These are phyloP conservation scores for Lipomyces spencermartinsiae DNA, from an alignment of 805 yeast species.

Conservation along the genomic window DNA sequence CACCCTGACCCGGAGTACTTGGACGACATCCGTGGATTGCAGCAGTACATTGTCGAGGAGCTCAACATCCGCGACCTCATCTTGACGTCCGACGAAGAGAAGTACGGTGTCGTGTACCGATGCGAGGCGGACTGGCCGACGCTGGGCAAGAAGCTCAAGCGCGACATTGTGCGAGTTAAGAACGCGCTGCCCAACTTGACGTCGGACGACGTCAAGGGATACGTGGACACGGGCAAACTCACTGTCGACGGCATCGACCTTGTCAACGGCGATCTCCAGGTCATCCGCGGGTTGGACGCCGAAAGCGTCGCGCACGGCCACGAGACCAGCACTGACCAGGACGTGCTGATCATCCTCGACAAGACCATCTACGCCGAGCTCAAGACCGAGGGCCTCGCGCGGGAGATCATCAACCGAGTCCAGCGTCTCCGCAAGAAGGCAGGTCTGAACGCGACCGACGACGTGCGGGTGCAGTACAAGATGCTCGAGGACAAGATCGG, in stretches of 20 bases:
- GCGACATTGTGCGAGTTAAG: constrained; percentile 91
- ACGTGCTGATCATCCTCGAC: constrained; percentile 88
- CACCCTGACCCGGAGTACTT: constrained; percentile 79
- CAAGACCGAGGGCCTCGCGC: constrained; percentile 91
- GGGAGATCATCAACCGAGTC: constrained; percentile 95
- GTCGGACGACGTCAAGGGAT: constrained; percentile 81
- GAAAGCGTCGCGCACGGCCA: constrained; percentile 68
- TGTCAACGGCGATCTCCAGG: constrained; percentile 86
- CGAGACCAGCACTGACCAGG: constrained; percentile 86
- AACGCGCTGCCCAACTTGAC: constrained; percentile 85
- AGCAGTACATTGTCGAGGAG: constrained; percentile 84
- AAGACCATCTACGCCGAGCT: constrained; percentile 85
- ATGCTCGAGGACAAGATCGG: constrained; percentile 66
- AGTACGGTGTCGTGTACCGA: constrained; percentile 88
- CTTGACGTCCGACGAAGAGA: constrained; percentile 87
- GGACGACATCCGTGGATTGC: constrained; percentile 76
- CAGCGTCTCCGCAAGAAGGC: constrained; percentile 97
- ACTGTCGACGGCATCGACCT: constrained; percentile 89
- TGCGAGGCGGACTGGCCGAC: constrained; percentile 99
- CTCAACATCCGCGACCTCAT: constrained; percentile 87
- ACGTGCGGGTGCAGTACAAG: constrained; percentile 83
- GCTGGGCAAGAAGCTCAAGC: constrained; percentile 94
- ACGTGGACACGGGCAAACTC: constrained; percentile 72
- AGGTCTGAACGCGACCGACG: constrained; percentile 93
- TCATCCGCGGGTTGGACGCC: constrained; percentile 78